Evolutionary conservation across 2,329 filamentous ascomycete genomes (phyloP), one percentile per base, ranked within the genome.

Genomic region (Aspergillus ibericus): DNA sequence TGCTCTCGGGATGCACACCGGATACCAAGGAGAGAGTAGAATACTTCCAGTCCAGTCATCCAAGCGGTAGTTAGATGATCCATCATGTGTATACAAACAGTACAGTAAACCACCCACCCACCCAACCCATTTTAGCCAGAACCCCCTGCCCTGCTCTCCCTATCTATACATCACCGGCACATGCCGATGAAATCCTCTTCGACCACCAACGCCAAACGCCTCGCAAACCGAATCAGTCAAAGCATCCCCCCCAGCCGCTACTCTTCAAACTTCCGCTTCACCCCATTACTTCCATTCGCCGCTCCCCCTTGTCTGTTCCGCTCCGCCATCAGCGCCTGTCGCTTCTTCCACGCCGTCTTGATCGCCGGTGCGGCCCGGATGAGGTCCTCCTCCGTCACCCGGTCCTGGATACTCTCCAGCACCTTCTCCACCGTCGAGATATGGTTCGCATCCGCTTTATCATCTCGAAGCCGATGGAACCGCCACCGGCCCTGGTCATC

Each of bases 361-460:
- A 98, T 93, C n/a, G 77, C 80, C 36, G 82, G 83, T 27, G 89
- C 89, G 0, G 85, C 82, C 1, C 78, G 82, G 47, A 93, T 82
- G 34, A 99, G 81, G 70, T 99, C 92, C 58, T 90, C 82, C 75
- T 96, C 87, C 0, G 86, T 90, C 10, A 99, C 92, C 1, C 87
- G 87, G 69, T 97, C 92, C 60, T 87, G 83, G 66, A 99, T 98
- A 75, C 91, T 96, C 64, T 93, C 88, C 59, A 97, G 83, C 4
- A 99, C 95, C 72, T 90, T 96, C 25, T 87, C 81, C 1, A 97
- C 91, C 0, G 91, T 93, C 16, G 81, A 87, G 59, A 90, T 88
- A 75, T 98, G 93, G 70, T 99, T 99, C 0, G 91, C 92, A 65
- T 96, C 89, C 27, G 82, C 81, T 78, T 99, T 99, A 76, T 99